Evolutionary conservation across 2,329 filamentous ascomycete genomes (phyloP).

Genomic region (Fusarium pseudocircinatum): DNA sequence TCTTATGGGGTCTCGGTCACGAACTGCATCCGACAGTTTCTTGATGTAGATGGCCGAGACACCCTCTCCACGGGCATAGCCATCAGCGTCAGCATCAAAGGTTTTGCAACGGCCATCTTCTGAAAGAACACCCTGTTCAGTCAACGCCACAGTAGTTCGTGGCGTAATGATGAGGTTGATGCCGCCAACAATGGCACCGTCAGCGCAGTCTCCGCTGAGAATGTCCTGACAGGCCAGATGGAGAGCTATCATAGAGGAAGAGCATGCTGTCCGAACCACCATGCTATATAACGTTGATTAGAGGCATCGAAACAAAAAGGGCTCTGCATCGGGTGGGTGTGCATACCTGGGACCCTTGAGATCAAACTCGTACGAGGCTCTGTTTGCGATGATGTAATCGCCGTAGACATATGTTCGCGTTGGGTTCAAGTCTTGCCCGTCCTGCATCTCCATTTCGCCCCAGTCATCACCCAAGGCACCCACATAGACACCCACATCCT

Average conservation of each 20-base stretch:
- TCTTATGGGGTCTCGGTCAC: constrained; percentile 5
- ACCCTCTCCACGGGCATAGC: constrained; percentile 6
- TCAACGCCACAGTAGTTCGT: constrained; percentile 6
- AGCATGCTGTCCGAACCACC: constrained; percentile 8
- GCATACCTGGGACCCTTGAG: constrained; percentile 6
- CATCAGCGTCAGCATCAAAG: constrained; percentile 9
- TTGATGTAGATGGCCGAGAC: constrained; percentile 12
- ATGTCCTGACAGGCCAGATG: constrained; percentile 7
- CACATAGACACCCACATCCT: constrained; percentile 5
- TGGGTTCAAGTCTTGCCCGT: constrained; percentile 13
- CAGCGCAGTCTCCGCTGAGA: constrained; percentile 5
- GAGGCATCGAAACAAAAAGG: background rate
- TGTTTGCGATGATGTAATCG: constrained; percentile 6
- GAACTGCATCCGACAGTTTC: constrained; percentile 6
- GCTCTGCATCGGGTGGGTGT: background rate
- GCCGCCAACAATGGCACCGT: constrained; percentile 6
- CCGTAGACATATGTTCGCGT: constrained; percentile 10
- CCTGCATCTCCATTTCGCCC: constrained; percentile 10
- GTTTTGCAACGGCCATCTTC: constrained; percentile 7
- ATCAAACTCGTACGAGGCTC: constrained; percentile 8
- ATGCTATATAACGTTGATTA: constrained; percentile 2
- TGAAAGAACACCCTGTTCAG: constrained; percentile 7
- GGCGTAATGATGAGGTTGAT: constrained; percentile 8
- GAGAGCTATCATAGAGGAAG: constrained; percentile 9
- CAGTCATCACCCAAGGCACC: constrained; percentile 4